Percentiles rank a stretch among this genome's conserved stretches.
Evolutionary conservation across 78 protist species (phyloP).

Genomic region (Dictyostelium firmibasis): DNA sequence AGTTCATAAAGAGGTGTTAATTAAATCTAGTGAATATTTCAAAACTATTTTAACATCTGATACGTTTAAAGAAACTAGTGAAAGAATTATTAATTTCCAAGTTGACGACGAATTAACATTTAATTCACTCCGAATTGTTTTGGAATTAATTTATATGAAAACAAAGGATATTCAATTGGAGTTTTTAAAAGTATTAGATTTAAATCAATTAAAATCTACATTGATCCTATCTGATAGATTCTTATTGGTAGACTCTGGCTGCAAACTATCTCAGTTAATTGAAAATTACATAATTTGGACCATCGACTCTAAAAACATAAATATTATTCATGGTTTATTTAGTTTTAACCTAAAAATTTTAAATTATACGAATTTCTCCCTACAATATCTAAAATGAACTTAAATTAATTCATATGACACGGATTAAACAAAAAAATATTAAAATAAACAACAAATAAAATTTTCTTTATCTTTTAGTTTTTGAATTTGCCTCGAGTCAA

Average conservation of each 20-base stretch:
- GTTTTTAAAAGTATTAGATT: neutral
- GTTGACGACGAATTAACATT: neutral
- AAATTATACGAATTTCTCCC: neutral
- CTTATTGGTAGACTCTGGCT: neutral
- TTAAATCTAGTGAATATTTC: neutral
- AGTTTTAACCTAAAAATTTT: neutral
- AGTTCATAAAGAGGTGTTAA: neutral
- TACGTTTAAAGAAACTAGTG: neutral
- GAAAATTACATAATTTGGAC: neutral
- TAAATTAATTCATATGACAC: too few relatives aligned
- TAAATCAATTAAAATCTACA: neutral
- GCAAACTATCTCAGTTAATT: neutral
- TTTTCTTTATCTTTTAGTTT: too few relatives aligned
- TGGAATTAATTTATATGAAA: neutral
- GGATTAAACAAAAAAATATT: too few relatives aligned
- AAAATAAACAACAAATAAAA: neutral
- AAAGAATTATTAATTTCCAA: neutral
- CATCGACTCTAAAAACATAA: neutral
- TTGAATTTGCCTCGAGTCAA: too few relatives aligned
- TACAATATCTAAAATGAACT: neutral
- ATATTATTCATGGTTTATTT: neutral
- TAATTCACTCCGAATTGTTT: neutral
- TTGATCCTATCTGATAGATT: neutral
- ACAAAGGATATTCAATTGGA: neutral
- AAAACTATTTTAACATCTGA: neutral